Evolutionary conservation across 2,329 filamentous ascomycete genomes (phyloP).

Genomic region (Botrytis tulipae): DNA sequence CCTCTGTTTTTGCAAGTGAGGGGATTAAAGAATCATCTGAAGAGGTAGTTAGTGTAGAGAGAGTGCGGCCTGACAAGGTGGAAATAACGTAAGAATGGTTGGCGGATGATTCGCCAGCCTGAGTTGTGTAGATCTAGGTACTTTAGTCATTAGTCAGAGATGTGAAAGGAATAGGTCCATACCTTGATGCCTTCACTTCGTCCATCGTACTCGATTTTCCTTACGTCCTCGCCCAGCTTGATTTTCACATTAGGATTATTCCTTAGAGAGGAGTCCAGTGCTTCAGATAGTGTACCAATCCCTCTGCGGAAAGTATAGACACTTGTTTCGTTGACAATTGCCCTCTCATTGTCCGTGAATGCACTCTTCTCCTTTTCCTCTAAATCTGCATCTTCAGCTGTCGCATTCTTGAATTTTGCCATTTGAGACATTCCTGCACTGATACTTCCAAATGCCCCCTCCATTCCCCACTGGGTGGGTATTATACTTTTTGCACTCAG

Average conservation of each 20-base stretch:
- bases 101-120: constrained; percentile 25
- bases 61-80: constrained; percentile 47
- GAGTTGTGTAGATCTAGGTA: constrained; percentile 38
- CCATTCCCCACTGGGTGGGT: constrained; percentile 30
- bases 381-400: constrained; percentile 8
- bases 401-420: background rate
- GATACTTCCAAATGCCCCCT: constrained; percentile 27
- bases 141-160: constrained; percentile 3
- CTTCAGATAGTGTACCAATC: constrained; percentile 59
- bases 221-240: constrained; percentile 49
- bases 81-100: constrained; percentile 61
- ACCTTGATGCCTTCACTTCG: constrained; percentile 45
- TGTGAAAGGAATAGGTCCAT: constrained; percentile 27
- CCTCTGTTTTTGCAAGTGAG: constrained; percentile 53
- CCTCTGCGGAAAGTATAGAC: constrained; percentile 55
- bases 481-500: constrained; percentile 68
- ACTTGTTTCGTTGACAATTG: constrained; percentile 29
- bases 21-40: constrained; percentile 41
- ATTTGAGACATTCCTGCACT: constrained; percentile 10
- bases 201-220: constrained; percentile 44
- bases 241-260: constrained; percentile 59
- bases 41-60: constrained; percentile 25
- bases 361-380: constrained; percentile 2
- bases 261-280: constrained; percentile 51
- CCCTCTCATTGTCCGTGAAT: constrained; percentile 3